Percentiles rank a stretch among this genome's conserved stretches.
phyloP scores from a whole-genome alignment of 306 rosid genomes.

The Pachyrhizus erosus region DNA sequence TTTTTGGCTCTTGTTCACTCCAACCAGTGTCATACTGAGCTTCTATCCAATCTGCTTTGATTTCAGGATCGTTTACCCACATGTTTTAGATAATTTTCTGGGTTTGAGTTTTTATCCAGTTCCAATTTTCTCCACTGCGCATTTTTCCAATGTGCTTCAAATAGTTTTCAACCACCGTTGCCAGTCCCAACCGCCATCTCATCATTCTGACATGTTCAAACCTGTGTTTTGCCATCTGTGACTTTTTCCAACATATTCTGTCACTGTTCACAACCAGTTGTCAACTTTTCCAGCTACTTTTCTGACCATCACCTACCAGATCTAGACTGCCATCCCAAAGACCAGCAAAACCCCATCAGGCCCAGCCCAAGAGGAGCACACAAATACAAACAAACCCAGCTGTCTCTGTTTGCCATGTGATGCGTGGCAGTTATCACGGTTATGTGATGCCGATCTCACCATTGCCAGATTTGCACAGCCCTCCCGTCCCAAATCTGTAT shows the following conservation, averaged over 20 bases:
- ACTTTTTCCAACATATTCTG: no score
- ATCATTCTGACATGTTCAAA: neutral
- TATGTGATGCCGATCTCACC: neutral
- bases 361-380: no score
- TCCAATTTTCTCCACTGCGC: neutral
- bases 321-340: neutral
- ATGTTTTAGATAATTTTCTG: neutral
- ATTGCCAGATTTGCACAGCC: neutral
- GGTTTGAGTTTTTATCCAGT: neutral
- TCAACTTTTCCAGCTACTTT: neutral
- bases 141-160: neutral
- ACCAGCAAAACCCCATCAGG: neutral
- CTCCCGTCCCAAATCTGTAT: neutral
- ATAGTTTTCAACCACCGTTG: neutral
- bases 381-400: neutral
- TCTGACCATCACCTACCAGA: neutral
- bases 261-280: neutral
- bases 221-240: neutral
- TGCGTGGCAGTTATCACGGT: neutral
- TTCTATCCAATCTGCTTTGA: neutral
- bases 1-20: neutral
- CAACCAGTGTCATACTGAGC: constrained; percentile 4
- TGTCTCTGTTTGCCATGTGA: neutral
- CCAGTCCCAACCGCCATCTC: no score
- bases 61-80: neutral